Percentiles rank a stretch among this genome's conserved stretches.
Evolutionary conservation across 1,284 basidiomycete species (phyloP).

Genomic region (Heterobasidion irregulare): DNA sequence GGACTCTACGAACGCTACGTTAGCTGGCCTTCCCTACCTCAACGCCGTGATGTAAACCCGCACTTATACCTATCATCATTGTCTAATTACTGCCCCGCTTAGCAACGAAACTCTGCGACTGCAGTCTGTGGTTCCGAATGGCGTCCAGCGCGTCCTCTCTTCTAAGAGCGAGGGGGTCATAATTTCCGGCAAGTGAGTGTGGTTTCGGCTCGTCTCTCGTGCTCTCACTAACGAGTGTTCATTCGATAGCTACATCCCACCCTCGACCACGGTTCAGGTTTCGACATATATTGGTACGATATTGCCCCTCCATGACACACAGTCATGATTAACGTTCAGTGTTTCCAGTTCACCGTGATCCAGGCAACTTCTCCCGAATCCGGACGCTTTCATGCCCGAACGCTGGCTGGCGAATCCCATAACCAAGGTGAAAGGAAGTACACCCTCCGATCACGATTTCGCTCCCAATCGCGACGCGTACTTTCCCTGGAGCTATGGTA

Average conservation of each 20-base stretch:
- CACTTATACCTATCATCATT: not conserved
- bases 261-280: not conserved
- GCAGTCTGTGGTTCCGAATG: conserved; percentile 41
- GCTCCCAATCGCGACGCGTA: not conserved
- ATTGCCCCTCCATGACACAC: not conserved
- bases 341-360: conserved; percentile 18
- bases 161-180: conserved; percentile 12
- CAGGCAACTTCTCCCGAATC: conserved; percentile 21
- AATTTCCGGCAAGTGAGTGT: conserved; percentile 19
- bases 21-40: conserved; percentile 24
- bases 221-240: not conserved
- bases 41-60: conserved; percentile 13
- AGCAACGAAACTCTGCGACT: conserved; percentile 40
- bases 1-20: conserved; percentile 17
- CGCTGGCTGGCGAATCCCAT: conserved; percentile 18
- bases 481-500: not conserved
- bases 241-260: not conserved
- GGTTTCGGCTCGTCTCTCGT: not conserved
- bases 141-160: conserved; percentile 35
- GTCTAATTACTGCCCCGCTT: not conserved
- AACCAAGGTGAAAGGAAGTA: not conserved
- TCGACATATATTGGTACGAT: conserved; percentile 12
- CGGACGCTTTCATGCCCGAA: conserved; percentile 23
- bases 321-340: not conserved
- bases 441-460: conserved; percentile 1